Evolutionary conservation across 108 stramenopile species (phyloP).

Genomic region (Cyclotella sp.): DNA sequence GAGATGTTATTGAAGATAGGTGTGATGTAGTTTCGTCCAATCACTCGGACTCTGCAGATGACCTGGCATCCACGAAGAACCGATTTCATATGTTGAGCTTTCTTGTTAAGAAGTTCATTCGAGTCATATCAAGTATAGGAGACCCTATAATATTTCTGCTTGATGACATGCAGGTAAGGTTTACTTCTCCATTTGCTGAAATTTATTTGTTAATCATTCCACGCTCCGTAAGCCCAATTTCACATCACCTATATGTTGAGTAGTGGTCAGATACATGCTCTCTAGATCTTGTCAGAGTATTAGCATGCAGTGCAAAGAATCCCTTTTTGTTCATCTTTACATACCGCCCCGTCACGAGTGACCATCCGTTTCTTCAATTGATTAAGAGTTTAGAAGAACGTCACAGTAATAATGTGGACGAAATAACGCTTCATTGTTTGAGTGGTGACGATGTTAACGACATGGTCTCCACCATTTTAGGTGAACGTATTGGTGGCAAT

Average conservation of each 20-base stretch:
- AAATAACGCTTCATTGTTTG: conserved; percentile 6
- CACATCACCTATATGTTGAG: not conserved
- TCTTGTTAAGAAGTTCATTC: not conserved
- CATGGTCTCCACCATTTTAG: not conserved
- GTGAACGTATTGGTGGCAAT: not conserved
- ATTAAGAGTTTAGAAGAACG: not conserved
- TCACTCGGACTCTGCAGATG: not conserved
- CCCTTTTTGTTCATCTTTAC: conserved; percentile 32
- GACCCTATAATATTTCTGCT: conserved; percentile 7
- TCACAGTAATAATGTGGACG: not conserved
- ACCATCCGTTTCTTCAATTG: conserved; percentile 20
- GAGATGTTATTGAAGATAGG: not conserved
- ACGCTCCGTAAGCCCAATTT: not conserved
- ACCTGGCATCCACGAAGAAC: not conserved
- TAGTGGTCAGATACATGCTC: conserved; percentile 17
- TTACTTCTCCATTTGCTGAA: not conserved
- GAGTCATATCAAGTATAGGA: not conserved
- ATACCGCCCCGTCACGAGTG: conserved; percentile 5
- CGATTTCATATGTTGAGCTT: conserved; percentile 1
- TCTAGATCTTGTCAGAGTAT: not conserved
- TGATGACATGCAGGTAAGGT: conserved; percentile 15
- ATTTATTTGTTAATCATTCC: not conserved
- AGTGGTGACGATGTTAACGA: not conserved
- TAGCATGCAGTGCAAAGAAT: not conserved
- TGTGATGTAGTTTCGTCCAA: not conserved